phyloP scores from a whole-genome alignment of 805 yeast genomes.

The Kazachstania viticola region DNA sequence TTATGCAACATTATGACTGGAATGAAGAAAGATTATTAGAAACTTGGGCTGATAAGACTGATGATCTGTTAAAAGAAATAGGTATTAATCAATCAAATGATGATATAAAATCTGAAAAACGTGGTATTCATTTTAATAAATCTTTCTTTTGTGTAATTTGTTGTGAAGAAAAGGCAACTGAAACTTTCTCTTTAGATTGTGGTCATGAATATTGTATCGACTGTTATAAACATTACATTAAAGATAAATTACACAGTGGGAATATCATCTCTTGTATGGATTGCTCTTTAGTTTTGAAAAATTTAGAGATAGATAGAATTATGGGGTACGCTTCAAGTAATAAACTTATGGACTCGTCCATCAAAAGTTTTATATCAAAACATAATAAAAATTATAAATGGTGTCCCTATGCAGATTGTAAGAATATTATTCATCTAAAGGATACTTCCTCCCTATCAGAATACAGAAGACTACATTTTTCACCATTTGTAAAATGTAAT shows the following conservation, averaged over 20 bases:
- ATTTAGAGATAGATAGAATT: constrained; percentile 31
- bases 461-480: constrained; percentile 17
- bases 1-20: constrained; percentile 45
- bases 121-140: constrained; percentile 11
- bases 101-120: constrained; percentile 1
- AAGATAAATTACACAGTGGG: constrained; percentile 32
- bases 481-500: constrained; percentile 63
- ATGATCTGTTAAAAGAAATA: constrained; percentile 23
- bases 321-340: constrained; percentile 27
- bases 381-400: constrained; percentile 41
- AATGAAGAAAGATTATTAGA: constrained; percentile 48
- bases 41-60: constrained; percentile 36
- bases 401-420: constrained; percentile 85
- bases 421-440: constrained; percentile 38
- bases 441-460: constrained; percentile 21
- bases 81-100: constrained; percentile 19
- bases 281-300: constrained; percentile 32
- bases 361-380: constrained; percentile 42
- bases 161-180: constrained; percentile 40
- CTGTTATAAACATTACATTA: constrained; percentile 57
- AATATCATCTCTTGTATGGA: constrained; percentile 55
- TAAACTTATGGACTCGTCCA: constrained; percentile 26
- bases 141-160: constrained; percentile 55
- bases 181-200: constrained; percentile 48
- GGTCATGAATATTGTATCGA: constrained; percentile 56